phyloP scores from a whole-genome alignment of 306 rosid species.

The Urtica urens region DNA sequence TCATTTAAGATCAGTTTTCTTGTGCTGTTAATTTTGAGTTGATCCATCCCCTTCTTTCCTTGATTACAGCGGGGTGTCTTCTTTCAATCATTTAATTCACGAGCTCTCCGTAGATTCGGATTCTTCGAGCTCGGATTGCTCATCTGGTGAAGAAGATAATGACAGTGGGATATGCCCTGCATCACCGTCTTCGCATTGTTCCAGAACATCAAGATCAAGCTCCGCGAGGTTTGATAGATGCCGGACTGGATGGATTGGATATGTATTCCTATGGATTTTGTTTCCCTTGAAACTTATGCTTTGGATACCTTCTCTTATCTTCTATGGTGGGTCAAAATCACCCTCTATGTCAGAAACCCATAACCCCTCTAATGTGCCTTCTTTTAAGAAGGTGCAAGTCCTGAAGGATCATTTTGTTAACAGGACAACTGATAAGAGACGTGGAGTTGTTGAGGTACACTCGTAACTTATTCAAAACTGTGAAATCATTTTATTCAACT shows the following conservation, averaged over 20 bases:
- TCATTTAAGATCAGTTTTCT: too few species aligned
- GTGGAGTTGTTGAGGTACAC: constrained; percentile 84
- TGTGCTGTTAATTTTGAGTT: too few species aligned
- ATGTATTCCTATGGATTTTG: constrained; percentile 41
- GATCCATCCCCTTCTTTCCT: too few species aligned
- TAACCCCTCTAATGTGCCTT: constrained; percentile 17
- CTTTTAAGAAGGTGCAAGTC: constrained; percentile 37
- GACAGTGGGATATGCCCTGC: constrained; percentile 34
- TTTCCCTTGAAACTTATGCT: constrained; percentile 45
- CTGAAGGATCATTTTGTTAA: constrained; percentile 67
- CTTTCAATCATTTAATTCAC: constrained; percentile 76
- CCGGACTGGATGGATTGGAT: constrained; percentile 37
- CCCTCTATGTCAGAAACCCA: constrained; percentile 22
- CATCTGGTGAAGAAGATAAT: constrained; percentile 57
- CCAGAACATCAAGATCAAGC: constrained; percentile 44
- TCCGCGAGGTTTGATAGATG: constrained; percentile 25
- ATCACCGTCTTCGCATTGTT: constrained; percentile 55
- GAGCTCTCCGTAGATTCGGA: constrained; percentile 85
- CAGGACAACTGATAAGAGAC: constrained; percentile 75
- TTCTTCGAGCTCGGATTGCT: constrained; percentile 49
- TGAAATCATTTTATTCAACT: background rate
- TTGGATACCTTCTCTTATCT: constrained; percentile 37
- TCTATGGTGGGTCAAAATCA: constrained; percentile 14
- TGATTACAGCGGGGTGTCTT: constrained; percentile 76
- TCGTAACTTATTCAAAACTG: background rate